Evolutionary conservation across 495 filamentous ascomycete genomes (phyloP), one percentile per base, ranked within the genome.

Genomic region (Collariella sp.): DNA sequence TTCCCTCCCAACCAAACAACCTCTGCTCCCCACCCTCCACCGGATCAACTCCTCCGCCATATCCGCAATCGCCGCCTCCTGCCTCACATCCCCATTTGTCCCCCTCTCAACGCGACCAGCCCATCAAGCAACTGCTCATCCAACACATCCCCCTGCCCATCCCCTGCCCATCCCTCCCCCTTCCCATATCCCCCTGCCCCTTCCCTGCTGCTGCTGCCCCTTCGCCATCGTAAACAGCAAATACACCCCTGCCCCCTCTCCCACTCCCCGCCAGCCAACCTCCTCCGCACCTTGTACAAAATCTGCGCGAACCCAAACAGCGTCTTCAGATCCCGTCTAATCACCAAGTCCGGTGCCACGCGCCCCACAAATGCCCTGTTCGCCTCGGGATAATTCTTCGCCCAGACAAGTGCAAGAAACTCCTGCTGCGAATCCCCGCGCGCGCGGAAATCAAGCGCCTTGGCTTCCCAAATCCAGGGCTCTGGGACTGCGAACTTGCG

Each of bases 391-490:
- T 82, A 87, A 48, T 87, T 79, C 43, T 77, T 79, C 7, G 87
- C 91, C 46, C 80, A 79, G 55, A 96, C 77, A 4, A 96, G 79
- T 54, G 82, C 88, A 40, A 83, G 75, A 6, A 89, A 83, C 63
- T 95, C 86, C 41, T 76, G 75, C 18, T 70, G 71, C 19, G 83
- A 79, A 26, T 79, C 73, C 52, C 80, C 77, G 45, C 75, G 79
- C 54, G 82, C 76, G 36, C 89, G 82, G 55, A 87, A 88, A 62
- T 87, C 79, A 7, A 94, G 74, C 5, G 91, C 93, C 71, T 89
- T 89, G 24, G 91, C 88, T 50, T 88, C 81, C 81, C 84, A 91
- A 57, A 97, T 77, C 89, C 89, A 95, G 22, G 72, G 60, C 34
- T 75, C 75, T 4, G 89, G 87, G 46, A 97, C 76, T 49, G 83